Percentiles rank a stretch among this genome's conserved stretches.
These are phyloP conservation scores for Apophysomyces ossiformis DNA, from an alignment of 371 early-diverging fungal genomes.

Conservation along the genomic window DNA sequence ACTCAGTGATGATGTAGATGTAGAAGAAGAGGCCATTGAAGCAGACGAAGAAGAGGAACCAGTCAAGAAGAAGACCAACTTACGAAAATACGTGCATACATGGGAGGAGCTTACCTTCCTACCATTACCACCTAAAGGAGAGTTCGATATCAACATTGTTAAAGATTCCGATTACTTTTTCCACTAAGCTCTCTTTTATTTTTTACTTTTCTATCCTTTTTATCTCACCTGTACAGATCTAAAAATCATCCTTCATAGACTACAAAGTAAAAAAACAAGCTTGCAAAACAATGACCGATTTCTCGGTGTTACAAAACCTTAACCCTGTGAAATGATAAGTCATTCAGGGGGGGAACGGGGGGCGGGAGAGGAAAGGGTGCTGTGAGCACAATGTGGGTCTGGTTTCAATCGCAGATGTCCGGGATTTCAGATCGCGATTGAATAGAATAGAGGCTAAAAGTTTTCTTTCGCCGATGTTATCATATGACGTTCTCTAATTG, in stretches of 20 bases:
- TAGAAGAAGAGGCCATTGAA: constrained; percentile 16
- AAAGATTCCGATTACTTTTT: constrained; percentile 90
- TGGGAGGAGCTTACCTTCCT: constrained; percentile 79
- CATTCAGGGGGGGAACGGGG: no score
- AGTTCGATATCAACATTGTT: constrained; percentile 84
- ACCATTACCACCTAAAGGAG: constrained; percentile 81
- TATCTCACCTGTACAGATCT: constrained; percentile 1
- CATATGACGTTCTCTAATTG: no score
- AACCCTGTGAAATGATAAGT: no score
- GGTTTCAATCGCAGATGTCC: no score
- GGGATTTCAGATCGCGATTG: no score
- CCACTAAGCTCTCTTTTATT: constrained; percentile 51
- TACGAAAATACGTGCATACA: constrained; percentile 45
- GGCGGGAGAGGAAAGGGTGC: no score
- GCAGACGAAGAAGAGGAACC: constrained; percentile 26
- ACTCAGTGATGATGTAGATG: constrained; percentile 16
- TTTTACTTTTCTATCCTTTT: background rate
- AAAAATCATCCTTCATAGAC: background rate
- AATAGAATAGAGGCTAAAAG: no score
- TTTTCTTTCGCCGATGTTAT: no score
- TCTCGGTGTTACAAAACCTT: constrained; percentile 2
- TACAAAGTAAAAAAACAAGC: background rate
- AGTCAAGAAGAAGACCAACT: constrained; percentile 16
- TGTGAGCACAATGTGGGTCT: no score
- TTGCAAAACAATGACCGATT: background rate